phyloP scores from a whole-genome alignment of 2,329 filamentous ascomycete genomes.

The Arachnomyces sp. region DNA sequence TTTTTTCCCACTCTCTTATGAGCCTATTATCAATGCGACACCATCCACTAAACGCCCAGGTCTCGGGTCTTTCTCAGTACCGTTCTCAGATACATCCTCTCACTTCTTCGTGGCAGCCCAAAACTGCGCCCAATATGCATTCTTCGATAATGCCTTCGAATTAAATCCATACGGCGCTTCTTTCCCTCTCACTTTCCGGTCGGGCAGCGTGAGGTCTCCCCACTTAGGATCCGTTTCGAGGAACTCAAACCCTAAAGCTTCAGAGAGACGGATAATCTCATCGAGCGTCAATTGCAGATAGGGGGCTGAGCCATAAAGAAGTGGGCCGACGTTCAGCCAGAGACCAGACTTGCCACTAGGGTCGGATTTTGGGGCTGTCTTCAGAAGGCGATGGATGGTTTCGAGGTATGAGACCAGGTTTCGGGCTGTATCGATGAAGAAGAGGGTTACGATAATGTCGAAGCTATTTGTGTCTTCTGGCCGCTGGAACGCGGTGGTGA shows the following conservation, averaged over 20 bases:
- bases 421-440: conserved; percentile 54
- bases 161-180: conserved; percentile 48
- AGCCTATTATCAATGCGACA: no score
- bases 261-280: conserved; percentile 42
- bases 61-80: no score
- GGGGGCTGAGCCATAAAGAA: conserved; percentile 48
- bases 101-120: conserved; percentile 39
- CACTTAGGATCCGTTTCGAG: conserved; percentile 35
- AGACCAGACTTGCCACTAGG: conserved; percentile 11
- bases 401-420: conserved; percentile 50
- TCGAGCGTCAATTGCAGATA: conserved; percentile 49
- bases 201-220: conserved; percentile 38
- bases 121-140: conserved; percentile 48
- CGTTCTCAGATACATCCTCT: conserved; percentile 6
- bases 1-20: no score
- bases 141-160: conserved; percentile 41
- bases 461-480: conserved; percentile 22
- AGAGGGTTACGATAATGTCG: conserved; percentile 48
- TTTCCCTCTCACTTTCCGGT: conserved; percentile 34
- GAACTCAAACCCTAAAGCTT: conserved; percentile 47
- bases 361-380: not conserved
- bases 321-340: conserved; percentile 51
- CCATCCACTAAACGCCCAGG: no score
- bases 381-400: conserved; percentile 42
- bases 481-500: conserved; percentile 35